Conservation (phyloP, 768 basidiomycete genomes). For the Mycena floridula region DNA sequence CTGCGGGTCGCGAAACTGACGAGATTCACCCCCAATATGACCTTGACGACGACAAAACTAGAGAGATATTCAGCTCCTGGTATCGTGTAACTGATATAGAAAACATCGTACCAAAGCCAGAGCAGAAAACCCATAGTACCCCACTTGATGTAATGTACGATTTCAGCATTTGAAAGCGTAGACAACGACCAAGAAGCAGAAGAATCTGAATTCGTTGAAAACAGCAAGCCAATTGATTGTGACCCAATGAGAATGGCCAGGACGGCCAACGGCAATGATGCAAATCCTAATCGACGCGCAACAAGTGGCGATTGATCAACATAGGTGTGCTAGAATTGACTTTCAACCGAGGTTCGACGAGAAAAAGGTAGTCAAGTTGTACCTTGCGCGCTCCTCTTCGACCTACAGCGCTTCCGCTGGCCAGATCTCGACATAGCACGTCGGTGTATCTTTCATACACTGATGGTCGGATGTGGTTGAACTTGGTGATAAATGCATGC, state of each 20-base stretch:
- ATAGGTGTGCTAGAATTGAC: slow-evolving; percentile 62
- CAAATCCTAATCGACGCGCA: slow-evolving; percentile 89
- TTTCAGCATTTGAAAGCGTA: slow-evolving; percentile 40
- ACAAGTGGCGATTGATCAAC: slow-evolving; percentile 96
- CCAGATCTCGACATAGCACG: slow-evolving; percentile 89
- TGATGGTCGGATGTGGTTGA: slow-evolving; percentile 94
- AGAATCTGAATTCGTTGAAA: slow-evolving; percentile 39
- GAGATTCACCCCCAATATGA: slow-evolving; percentile 87
- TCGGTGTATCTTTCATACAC: slow-evolving; percentile 96
- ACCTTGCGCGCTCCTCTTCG: slow-evolving; percentile 70
- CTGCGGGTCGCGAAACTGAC: slow-evolving; percentile 77
- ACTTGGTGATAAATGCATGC: slow-evolving; percentile 99
- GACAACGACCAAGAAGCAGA: slow-evolving; percentile 40
- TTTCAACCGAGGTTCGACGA: slow-evolving; percentile 1
- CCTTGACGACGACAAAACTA: slow-evolving; percentile 81
- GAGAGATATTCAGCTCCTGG: background rate
- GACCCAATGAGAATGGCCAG: slow-evolving; percentile 71
- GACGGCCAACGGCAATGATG: slow-evolving; percentile 86
- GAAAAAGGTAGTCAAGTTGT: background rate
- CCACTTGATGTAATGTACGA: slow-evolving; percentile 58
- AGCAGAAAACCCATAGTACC: slow-evolving; percentile 54
- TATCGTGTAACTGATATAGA: slow-evolving; percentile 9
- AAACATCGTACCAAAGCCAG: slow-evolving; percentile 77
- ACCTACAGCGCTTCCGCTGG: slow-evolving; percentile 69
- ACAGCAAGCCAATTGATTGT: slow-evolving; percentile 60